These are phyloP conservation scores for Oehlia diaphana DNA, from an alignment of 192 early-diverging fungal genomes.

Conservation along the genomic window DNA sequence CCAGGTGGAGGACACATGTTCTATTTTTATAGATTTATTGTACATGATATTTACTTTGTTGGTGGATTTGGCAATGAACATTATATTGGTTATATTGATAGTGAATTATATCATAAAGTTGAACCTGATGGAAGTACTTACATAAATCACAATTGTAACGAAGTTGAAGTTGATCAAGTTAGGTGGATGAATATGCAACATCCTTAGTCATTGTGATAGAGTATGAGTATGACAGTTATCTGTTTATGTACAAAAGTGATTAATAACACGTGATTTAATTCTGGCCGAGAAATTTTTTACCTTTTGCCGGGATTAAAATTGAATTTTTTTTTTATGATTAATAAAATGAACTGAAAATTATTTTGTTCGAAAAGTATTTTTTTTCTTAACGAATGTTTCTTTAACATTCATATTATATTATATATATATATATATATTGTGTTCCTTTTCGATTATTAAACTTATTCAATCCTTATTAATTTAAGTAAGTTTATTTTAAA, in stretches of 20 bases:
- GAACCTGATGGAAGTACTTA: not conserved
- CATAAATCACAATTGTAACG: not conserved
- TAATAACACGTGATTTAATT: not conserved
- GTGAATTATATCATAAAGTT: not conserved
- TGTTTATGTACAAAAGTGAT: no score
- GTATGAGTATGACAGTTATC: no score
- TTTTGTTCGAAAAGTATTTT: no score
- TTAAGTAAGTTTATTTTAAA: not conserved
- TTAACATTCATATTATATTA: no score
- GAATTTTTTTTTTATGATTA: no score
- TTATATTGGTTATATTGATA: constrained; percentile 57
- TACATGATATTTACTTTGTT: constrained; percentile 49
- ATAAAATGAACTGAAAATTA: no score
- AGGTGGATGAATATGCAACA: not conserved
- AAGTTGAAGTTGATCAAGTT: not conserved
- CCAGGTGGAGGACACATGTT: constrained; percentile 40
- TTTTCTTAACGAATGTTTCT: no score
- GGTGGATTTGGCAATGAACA: constrained; percentile 54
- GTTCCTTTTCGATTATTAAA: not conserved
- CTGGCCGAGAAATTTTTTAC: no score
- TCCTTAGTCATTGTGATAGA: not conserved
- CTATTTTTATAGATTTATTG: constrained; percentile 46
- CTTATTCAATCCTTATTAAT: not conserved
- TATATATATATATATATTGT: no score
- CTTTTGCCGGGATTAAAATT: no score